Percentiles rank a stretch among this genome's conserved stretches.
phyloP scores from a whole-genome alignment of 1,284 basidiomycete genomes.

The Boletus semigastroideus region DNA sequence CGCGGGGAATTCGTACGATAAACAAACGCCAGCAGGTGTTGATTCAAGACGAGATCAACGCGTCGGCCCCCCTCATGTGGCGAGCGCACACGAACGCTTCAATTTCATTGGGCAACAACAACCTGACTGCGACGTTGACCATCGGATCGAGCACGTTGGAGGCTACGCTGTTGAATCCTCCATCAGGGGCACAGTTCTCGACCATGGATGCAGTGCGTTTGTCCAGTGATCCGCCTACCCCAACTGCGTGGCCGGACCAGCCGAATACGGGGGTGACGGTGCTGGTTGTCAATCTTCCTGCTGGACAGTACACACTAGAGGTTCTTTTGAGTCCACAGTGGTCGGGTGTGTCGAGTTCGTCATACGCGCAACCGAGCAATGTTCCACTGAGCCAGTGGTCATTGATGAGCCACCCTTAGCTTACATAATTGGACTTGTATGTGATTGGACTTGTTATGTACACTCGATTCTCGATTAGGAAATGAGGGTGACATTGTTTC shows the following conservation, averaged over 20 bases:
- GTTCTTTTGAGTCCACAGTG: constrained; percentile 88
- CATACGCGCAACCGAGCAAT: constrained; percentile 52
- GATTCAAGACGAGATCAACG: constrained; percentile 81
- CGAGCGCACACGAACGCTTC: constrained; percentile 94
- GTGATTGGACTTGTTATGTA: no score
- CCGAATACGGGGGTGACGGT: constrained; percentile 80
- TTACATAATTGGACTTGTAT: background rate
- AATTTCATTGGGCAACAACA: constrained; percentile 47
- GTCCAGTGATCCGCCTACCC: constrained; percentile 61
- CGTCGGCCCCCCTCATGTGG: constrained; percentile 72
- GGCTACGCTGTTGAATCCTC: constrained; percentile 56
- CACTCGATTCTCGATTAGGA: constrained; percentile 18
- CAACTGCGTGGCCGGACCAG: constrained; percentile 59
- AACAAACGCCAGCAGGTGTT: constrained; percentile 92
- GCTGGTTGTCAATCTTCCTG: constrained; percentile 70
- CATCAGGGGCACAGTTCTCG: constrained; percentile 57
- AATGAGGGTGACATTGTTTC: constrained; percentile 13
- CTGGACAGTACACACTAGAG: constrained; percentile 72
- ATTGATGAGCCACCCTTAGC: constrained; percentile 59
- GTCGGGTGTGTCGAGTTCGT: constrained; percentile 55
- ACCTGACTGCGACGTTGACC: constrained; percentile 57
- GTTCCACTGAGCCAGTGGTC: constrained; percentile 65
- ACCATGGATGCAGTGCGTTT: constrained; percentile 53
- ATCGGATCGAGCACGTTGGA: constrained; percentile 45
- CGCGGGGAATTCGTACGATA: constrained; percentile 85